Evolutionary conservation across 495 filamentous ascomycete genomes (phyloP).

Genomic region (Podospora fimiseda): DNA sequence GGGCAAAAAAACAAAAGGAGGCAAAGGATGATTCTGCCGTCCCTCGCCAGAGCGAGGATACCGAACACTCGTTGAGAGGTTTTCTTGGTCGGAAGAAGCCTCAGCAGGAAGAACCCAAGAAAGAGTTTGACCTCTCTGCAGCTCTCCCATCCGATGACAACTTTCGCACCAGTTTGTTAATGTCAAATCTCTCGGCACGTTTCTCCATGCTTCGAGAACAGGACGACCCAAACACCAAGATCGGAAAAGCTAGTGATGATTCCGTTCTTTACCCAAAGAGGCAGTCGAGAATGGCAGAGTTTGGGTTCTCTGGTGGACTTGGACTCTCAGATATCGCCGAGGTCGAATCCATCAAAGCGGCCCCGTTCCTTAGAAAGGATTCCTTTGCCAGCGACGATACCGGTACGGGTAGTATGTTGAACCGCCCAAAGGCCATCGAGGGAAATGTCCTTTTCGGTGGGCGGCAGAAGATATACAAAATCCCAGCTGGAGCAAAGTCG

Average conservation of each 20-base stretch:
- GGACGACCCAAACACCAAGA: slow-evolving; percentile 76
- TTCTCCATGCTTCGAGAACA: slow-evolving; percentile 97
- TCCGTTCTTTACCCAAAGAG: slow-evolving; percentile 81
- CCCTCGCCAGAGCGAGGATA: slow-evolving; percentile 44
- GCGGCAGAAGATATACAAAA: slow-evolving; percentile 91
- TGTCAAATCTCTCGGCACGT: slow-evolving; percentile 89
- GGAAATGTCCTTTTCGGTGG: slow-evolving; percentile 95
- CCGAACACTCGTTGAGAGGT: slow-evolving; percentile 47
- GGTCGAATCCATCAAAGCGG: slow-evolving; percentile 67
- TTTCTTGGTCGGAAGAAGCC: slow-evolving; percentile 54
- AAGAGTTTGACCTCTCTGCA: slow-evolving; percentile 61
- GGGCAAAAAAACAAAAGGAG: slow-evolving; percentile 66
- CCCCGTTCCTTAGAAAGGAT: slow-evolving; percentile 38
- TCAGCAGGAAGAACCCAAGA: slow-evolving; percentile 51
- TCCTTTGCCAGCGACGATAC: slow-evolving; percentile 66
- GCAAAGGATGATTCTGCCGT: slow-evolving; percentile 51
- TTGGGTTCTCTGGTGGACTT: slow-evolving; percentile 38
- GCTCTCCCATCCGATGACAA: slow-evolving; percentile 79
- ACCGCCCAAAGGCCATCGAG: slow-evolving; percentile 72
- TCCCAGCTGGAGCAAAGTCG: slow-evolving; percentile 50
- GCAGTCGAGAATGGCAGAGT: slow-evolving; percentile 60
- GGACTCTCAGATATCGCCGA: slow-evolving; percentile 83
- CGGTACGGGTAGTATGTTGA: slow-evolving; percentile 67
- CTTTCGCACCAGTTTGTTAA: slow-evolving; percentile 93
- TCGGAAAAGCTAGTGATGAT: slow-evolving; percentile 92